Evolutionary conservation across 1,139 yeast species (phyloP), one percentile per base, ranked within the genome.

Genomic region (Meyerozyma smithsonii): DNA sequence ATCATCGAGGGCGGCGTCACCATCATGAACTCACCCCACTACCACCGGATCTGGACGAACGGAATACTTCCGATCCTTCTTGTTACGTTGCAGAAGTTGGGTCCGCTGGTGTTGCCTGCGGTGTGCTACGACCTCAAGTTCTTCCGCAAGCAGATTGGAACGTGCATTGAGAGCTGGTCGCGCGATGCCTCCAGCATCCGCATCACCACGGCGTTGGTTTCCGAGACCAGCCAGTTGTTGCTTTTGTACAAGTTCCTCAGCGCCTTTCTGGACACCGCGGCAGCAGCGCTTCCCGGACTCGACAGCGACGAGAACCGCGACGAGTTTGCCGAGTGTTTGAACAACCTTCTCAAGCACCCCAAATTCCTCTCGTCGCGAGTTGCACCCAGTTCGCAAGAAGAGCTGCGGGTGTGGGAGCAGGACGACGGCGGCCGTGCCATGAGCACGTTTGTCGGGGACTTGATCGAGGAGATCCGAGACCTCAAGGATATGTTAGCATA

Each of bases 191-290:
- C 69, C 1, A 56, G 71, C 12, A 64, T 83, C 35, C 69, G 72
- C 32, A 77, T 90, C 14, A 77, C 88, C 2, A 66, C 80, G 1
- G 78, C 90, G 0, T 71, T 77, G 1, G 74, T 87, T 8, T 80
- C 82, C 39, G 97, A 90, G 58, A 85, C 96, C 0, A 76, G 81
- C 42, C 95, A 88, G 55, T 64, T 88, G n/a, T 70, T 86, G 21
- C 56, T 85, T 36, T 58, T 90, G 8, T 79, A 81, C 44, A 79
- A 80, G 46, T 71, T 84, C 39, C 60, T 88, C 43, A 71, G 59
- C 45, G 61, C 69, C 5, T 63, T 26, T 14, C 36, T 14, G 26
- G 26, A 33, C 2, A 17, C 16, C 1, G 18, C 36, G 3, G 17
- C 3, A 4, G 8, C 16, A n/a, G 12, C 80, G 16, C 62, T 84